Evolutionary conservation across 2,329 filamentous ascomycete species (phyloP), one percentile per base, ranked within the genome.

Genomic region (Alternaria rosae): DNA sequence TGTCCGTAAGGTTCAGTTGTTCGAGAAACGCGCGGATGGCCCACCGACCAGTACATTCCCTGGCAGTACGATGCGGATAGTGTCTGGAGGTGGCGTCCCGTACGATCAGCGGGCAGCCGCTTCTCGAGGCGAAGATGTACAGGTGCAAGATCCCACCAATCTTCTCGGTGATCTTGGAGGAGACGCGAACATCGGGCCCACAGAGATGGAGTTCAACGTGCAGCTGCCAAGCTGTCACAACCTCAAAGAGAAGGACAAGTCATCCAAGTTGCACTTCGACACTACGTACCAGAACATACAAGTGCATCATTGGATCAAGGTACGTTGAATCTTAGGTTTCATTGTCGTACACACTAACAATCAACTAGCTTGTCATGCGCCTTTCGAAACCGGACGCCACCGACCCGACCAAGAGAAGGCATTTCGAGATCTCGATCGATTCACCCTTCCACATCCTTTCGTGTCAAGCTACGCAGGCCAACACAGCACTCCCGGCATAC

Each of bases 251-350:
- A 91, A 90, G 48, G 90, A 94, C 73, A 85, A 85, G 65, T 74
- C 79, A 25, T 85, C 87, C 61, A 86, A 88, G 62, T 81, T 97
- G 61, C 91, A 97, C 76, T 94, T 94, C 55, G 93, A 97, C 76
- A 97, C 93, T 57, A 97, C 93, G 59, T 97, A 94, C 85, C 91
- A 93, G 74, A 96, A 96, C 66, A 94, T 97, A 54, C 92, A 95
- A 72, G 93, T 97, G 56, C 93, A 92, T 76, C 94, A 97, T 77
- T 97, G 93, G 93, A 97, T 97, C 79, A 97, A 97, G 87, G 92
- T 93, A 82, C 66, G 85, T 74, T 51, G 62, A 47, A 12, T 12
- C 32, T 47, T 52, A 17, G 38, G 32, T 26, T 50, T 28, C 35
- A 26, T 12, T 23, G 11, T 53, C 13, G 38, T 21, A 51, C 38